Evolutionary conservation across 768 basidiomycete genomes (phyloP).

Genomic region (Daedaleopsis sinensis): DNA sequence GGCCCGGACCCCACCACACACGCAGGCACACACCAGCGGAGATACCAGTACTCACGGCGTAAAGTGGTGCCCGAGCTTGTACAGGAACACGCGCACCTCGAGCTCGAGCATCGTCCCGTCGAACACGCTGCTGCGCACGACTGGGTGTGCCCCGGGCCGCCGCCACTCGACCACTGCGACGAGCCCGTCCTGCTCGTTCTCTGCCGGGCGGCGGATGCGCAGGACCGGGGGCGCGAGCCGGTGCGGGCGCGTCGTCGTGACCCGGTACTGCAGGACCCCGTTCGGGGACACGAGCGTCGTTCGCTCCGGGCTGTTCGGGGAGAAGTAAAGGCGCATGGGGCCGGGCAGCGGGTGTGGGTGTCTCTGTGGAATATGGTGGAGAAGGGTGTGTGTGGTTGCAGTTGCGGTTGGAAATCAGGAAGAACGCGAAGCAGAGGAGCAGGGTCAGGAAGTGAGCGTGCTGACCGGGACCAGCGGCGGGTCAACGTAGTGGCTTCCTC

Average conservation of each 20-base stretch:
- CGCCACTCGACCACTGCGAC: conserved; percentile 57
- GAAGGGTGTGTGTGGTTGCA: not conserved
- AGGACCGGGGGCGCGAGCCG: conserved; percentile 38
- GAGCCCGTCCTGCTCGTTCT: conserved; percentile 40
- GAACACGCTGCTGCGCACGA: conserved; percentile 44
- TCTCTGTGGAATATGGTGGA: not conserved
- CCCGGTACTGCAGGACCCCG: conserved; percentile 52
- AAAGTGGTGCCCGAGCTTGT: conserved; percentile 41
- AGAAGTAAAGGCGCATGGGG: conserved; percentile 54
- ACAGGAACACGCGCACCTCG: conserved; percentile 43
- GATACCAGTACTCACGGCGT: conserved; percentile 40
- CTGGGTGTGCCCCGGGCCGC: conserved; percentile 40
- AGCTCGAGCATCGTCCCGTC: conserved; percentile 32
- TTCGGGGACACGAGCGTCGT: conserved; percentile 53
- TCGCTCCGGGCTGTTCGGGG: conserved; percentile 52
- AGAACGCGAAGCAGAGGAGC: not conserved
- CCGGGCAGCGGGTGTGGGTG: not conserved
- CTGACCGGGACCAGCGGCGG: not conserved
- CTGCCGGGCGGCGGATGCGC: conserved; percentile 43
- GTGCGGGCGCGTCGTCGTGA: conserved; percentile 41
- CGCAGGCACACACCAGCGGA: not conserved
- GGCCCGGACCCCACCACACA: not conserved
- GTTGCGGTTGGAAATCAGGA: not conserved
- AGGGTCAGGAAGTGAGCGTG: not conserved
- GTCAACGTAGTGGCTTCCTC: not conserved